A percentile compares a stretch with the other conserved stretches of the same genome.
Evolutionary conservation across 495 filamentous ascomycete genomes (phyloP).

Genomic region (Neurospora sp.): DNA sequence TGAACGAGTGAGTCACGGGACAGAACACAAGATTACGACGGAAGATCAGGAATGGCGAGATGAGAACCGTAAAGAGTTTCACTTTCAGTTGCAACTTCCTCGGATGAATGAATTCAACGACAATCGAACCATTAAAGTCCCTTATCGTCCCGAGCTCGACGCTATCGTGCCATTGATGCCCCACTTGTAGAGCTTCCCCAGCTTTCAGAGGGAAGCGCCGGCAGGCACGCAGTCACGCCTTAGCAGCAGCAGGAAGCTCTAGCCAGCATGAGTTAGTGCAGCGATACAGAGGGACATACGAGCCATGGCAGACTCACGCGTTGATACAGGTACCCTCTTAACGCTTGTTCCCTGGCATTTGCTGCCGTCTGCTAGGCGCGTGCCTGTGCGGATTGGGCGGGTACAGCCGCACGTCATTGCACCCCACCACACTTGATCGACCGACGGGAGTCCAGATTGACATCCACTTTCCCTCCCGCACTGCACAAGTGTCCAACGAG

Average conservation of each 20-base stretch:
- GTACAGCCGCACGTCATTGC: constrained; percentile 3
- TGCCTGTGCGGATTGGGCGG: neutral
- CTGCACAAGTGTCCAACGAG: neutral
- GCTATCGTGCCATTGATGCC: neutral
- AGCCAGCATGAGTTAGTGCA: neutral
- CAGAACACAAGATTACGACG: neutral
- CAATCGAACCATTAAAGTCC: neutral
- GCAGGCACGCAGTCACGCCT: neutral
- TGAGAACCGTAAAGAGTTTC: neutral
- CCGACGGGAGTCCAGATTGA: neutral
- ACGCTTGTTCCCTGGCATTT: neutral
- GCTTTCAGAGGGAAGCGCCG: neutral
- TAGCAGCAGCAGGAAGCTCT: neutral
- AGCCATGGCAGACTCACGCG: rapidly evolving
- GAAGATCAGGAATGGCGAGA: neutral
- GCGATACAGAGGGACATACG: rapidly evolving
- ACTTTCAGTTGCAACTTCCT: neutral
- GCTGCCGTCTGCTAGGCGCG: neutral
- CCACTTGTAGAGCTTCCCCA: neutral
- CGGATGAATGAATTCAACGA: neutral
- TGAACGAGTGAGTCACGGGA: neutral
- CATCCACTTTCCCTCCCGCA: neutral
- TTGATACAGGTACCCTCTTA: neutral
- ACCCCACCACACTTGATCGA: constrained; percentile 3
- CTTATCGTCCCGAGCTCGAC: neutral